Evolutionary conservation across 257 asterid species (phyloP).

Genomic region (Thymus mandschuricus): DNA sequence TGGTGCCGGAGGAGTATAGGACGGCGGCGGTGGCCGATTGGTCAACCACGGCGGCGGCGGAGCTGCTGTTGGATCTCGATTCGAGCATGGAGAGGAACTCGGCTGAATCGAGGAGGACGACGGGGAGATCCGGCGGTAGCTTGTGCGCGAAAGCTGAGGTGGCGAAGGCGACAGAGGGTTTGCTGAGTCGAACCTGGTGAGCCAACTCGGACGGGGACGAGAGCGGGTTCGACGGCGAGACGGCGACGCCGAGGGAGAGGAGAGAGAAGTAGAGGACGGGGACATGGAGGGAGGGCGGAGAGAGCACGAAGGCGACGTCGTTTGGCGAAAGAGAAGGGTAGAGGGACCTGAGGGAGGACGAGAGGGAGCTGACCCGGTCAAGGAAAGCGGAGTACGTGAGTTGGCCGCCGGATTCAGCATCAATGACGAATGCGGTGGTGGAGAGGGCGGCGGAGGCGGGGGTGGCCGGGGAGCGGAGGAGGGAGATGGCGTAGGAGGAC

Average conservation of each 20-base stretch:
- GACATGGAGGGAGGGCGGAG: slow-evolving; percentile 68
- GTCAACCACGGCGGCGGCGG: slow-evolving; percentile 32
- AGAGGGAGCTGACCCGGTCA: slow-evolving; percentile 53
- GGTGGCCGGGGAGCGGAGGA: slow-evolving; percentile 53
- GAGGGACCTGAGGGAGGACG: slow-evolving; percentile 47
- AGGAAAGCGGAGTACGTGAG: slow-evolving; percentile 65
- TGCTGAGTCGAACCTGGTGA: slow-evolving; percentile 60
- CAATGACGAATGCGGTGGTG: slow-evolving; percentile 75
- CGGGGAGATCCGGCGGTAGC: slow-evolving; percentile 45
- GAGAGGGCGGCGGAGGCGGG: slow-evolving; percentile 47
- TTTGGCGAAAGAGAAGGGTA: slow-evolving; percentile 50
- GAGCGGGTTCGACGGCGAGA: slow-evolving; percentile 78
- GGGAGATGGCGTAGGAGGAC: slow-evolving; percentile 50
- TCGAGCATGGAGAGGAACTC: slow-evolving; percentile 57
- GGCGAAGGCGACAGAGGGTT: slow-evolving; percentile 65
- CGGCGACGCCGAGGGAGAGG: slow-evolving; percentile 67
- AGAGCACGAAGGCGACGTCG: slow-evolving; percentile 72
- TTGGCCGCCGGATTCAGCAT: slow-evolving; percentile 53
- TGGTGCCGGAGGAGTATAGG: slow-evolving; percentile 91
- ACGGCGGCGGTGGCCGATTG: slow-evolving; percentile 76
- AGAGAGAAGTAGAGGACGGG: slow-evolving; percentile 83
- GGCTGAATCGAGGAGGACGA: slow-evolving; percentile 60
- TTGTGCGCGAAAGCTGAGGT: slow-evolving; percentile 42
- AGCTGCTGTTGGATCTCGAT: background rate
- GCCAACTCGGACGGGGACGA: slow-evolving; percentile 65